Percentiles rank a stretch among this genome's conserved stretches.
phyloP scores from a whole-genome alignment of 805 yeast genomes.

The Starmerella ratchasimensis region DNA sequence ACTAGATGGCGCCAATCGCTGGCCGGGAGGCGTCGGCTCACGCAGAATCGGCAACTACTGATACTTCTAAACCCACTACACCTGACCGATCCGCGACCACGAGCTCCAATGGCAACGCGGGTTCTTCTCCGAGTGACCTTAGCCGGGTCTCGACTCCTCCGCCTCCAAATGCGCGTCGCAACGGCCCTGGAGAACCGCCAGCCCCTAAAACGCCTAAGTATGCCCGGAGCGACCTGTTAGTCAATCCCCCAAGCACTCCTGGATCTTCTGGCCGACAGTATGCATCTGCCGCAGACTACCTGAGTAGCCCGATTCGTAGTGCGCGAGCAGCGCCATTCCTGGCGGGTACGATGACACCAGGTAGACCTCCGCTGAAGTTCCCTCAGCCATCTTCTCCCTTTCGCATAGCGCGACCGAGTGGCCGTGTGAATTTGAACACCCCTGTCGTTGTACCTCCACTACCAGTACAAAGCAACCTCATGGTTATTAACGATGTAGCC shows the following conservation, averaged over 20 bases:
- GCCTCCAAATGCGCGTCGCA: too few species aligned
- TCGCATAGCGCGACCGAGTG: conserved; percentile 9
- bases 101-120: too few species aligned
- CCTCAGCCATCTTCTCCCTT: neutral
- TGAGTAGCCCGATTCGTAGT: conserved; percentile 16
- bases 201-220: neutral
- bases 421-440: conserved; percentile 5
- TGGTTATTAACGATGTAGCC: conserved; percentile 15
- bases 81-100: too few species aligned
- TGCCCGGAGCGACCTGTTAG: neutral
- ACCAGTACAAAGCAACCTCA: conserved; percentile 19
- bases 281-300: conserved; percentile 12
- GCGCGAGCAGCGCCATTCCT: conserved; percentile 1
- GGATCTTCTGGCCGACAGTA: neutral
- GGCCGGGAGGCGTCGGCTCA: conserved; percentile 1
- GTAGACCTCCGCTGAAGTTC: conserved; percentile 11
- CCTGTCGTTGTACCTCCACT: conserved; percentile 15
- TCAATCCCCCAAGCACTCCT: neutral
- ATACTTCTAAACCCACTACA: too few species aligned
- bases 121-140: too few species aligned
- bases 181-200: neutral
- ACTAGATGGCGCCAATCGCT: neutral
- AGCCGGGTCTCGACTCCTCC: too few species aligned
- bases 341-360: conserved; percentile 18
- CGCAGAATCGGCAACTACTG: conserved; percentile 1